Base-by-base conservation (phyloP, 2,329 filamentous ascomycete genomes). In the Annulohypoxylon truncatum region DNA sequence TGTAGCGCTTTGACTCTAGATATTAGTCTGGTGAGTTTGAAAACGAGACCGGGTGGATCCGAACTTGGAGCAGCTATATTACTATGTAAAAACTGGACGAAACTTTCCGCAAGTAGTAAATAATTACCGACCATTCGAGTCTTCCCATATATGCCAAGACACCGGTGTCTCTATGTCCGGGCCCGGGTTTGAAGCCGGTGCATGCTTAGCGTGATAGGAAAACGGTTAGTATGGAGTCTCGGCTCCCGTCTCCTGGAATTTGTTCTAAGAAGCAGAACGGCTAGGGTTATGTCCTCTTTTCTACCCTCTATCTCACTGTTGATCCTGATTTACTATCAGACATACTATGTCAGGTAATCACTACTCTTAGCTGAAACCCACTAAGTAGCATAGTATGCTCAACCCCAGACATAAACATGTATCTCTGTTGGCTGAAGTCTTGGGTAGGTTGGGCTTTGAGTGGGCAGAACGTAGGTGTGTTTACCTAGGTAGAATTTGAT, bases 71-170 rank as follows among this genome's bases (percentile, higher is more conserved):
- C 54, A 44, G 28, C 22, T 31, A 54, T 44, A 42, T 44, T 35
- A 26, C 24, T 42, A 20, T 20, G 22, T 9, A 29, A 29, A 48
- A 52, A 12, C 31, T 58, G 50, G 51, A 44, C 13, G 15, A 40
- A 46, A 9, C 33, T 38, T 62, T 65, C 65, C 65, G 29, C 18
- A 61, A 65, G 46, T 28, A 56, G 61, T 59, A 61, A 65, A 59
- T 48, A 65, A 65, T 65, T 29, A 61, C 65, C 61, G 61, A 55
- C 4, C 4, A 18, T n/a, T 51, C 42, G 46, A 29, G 28, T 3
- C 40, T 42, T 22, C 13, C 8, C 35, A 20, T 15, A 42, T 31
- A 13, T 15, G 61, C 65, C 57, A 66, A 66, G 66, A 38, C 38
- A 24, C 57, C 51, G 54, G 50, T 24, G 29, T 26, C 38, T 29